Evolutionary conservation across 345 rosid species (phyloP).

Genomic region (Euclidium syriacum): DNA sequence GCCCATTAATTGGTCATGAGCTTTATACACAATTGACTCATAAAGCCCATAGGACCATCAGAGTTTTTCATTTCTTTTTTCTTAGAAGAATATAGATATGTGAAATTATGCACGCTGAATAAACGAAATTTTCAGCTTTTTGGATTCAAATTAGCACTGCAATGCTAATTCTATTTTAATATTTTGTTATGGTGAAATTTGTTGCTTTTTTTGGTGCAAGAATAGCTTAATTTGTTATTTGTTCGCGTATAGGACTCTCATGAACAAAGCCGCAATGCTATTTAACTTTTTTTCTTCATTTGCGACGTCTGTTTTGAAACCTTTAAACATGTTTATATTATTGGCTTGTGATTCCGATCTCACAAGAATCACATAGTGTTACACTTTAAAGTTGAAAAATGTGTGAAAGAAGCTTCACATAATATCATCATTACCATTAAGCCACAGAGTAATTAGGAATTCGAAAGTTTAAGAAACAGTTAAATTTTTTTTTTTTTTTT

Average conservation of each 20-base stretch:
- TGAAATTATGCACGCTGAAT: too few relatives aligned
- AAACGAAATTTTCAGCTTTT: background rate
- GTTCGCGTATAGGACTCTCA: background rate
- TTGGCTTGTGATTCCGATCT: background rate
- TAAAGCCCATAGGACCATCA: background rate
- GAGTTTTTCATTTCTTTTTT: too few relatives aligned
- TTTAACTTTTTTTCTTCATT: background rate
- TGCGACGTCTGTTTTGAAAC: background rate
- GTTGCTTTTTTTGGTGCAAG: background rate
- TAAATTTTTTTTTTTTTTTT: background rate
- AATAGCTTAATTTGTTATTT: background rate
- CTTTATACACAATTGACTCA: background rate
- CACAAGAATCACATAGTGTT: background rate
- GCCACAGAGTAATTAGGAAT: background rate
- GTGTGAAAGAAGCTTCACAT: background rate
- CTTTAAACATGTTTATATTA: background rate
- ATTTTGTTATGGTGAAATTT: background rate
- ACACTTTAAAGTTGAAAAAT: background rate
- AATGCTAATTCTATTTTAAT: background rate
- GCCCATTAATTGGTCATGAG: background rate
- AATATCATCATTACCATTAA: background rate
- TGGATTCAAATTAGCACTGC: background rate
- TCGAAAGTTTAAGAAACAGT: background rate
- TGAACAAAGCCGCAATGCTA: background rate
- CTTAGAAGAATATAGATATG: too few relatives aligned